Percentiles rank a stretch among this genome's conserved stretches.
Evolutionary conservation across 306 rosid genomes (phyloP).

Genomic region (Senna tora): DNA sequence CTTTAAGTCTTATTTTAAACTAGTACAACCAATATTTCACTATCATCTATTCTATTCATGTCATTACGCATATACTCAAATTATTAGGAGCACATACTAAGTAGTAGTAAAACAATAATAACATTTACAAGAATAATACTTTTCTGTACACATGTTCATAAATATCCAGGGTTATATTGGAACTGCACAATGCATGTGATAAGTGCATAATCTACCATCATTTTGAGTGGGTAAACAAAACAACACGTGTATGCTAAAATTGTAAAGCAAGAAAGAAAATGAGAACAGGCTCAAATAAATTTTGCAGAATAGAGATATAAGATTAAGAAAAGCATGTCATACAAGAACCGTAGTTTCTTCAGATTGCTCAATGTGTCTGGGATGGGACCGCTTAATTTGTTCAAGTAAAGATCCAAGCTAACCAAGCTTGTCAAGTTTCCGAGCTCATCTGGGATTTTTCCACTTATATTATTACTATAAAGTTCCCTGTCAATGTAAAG

Average conservation of each 20-base stretch:
- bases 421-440: slow-evolving; percentile 79
- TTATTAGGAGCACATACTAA: slow-evolving; percentile 17
- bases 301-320: slow-evolving; percentile 31
- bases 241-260: slow-evolving; percentile 4
- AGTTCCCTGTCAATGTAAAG: slow-evolving; percentile 69
- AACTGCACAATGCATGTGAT: slow-evolving; percentile 14
- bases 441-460: slow-evolving; percentile 75
- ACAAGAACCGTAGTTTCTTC: slow-evolving; percentile 77
- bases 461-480: slow-evolving; percentile 70
- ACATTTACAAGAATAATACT: slow-evolving; percentile 6
- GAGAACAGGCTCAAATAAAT: slow-evolving; percentile 16
- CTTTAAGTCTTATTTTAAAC: not conserved
- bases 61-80: slow-evolving; percentile 8
- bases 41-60: not conserved
- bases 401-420: slow-evolving; percentile 94
- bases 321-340: slow-evolving; percentile 54
- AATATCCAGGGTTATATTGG: not conserved
- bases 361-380: slow-evolving; percentile 64
- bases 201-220: slow-evolving; percentile 11
- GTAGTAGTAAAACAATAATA: slow-evolving; percentile 18
- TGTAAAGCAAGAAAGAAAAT: slow-evolving; percentile 28
- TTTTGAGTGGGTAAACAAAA: slow-evolving; percentile 16
- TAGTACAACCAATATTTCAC: not conserved
- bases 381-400: slow-evolving; percentile 55
- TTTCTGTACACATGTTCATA: not conserved